A percentile compares a stretch with the other conserved stretches of the same genome.
Evolutionary conservation across 208 protist genomes (phyloP).

Genomic region (Herpetomonas tarakana): DNA sequence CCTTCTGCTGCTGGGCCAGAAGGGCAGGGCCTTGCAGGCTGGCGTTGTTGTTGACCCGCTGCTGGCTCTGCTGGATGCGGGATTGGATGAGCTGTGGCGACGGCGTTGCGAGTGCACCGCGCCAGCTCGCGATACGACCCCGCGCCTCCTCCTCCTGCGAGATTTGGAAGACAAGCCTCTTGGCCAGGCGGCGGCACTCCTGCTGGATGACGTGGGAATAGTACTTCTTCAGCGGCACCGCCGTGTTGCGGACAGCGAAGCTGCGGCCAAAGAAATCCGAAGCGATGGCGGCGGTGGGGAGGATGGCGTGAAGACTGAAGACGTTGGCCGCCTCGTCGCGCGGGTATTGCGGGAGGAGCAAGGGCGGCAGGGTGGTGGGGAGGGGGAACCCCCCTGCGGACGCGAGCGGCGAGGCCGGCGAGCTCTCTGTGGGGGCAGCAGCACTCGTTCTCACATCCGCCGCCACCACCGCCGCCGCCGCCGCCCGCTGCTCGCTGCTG

Average conservation of each 20-base stretch:
- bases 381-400: too few species aligned
- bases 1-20: not conserved
- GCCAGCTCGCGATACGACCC: not conserved
- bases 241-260: slow-evolving; percentile 59
- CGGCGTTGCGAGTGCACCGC: not conserved
- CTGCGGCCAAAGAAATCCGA: slow-evolving; percentile 56
- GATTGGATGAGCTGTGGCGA: not conserved
- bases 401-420: not conserved
- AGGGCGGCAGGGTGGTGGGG: not conserved
- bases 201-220: slow-evolving; percentile 44
- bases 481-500: not conserved
- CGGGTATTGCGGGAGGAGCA: slow-evolving; percentile 8
- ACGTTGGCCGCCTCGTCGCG: slow-evolving; percentile 32
- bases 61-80: slow-evolving; percentile 1
- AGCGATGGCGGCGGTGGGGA: slow-evolving; percentile 58
- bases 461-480: not conserved
- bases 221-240: slow-evolving; percentile 26
- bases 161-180: slow-evolving; percentile 26
- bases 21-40: too few species aligned
- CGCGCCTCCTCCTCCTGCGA: slow-evolving; percentile 23
- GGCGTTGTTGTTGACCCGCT: not conserved
- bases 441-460: too few species aligned
- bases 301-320: slow-evolving; percentile 54
- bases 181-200: slow-evolving; percentile 32
- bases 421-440: not conserved